These are phyloP conservation scores for Penicillium longicatenatum DNA, from an alignment of 495 filamentous ascomycete genomes.

Conservation along the genomic window DNA sequence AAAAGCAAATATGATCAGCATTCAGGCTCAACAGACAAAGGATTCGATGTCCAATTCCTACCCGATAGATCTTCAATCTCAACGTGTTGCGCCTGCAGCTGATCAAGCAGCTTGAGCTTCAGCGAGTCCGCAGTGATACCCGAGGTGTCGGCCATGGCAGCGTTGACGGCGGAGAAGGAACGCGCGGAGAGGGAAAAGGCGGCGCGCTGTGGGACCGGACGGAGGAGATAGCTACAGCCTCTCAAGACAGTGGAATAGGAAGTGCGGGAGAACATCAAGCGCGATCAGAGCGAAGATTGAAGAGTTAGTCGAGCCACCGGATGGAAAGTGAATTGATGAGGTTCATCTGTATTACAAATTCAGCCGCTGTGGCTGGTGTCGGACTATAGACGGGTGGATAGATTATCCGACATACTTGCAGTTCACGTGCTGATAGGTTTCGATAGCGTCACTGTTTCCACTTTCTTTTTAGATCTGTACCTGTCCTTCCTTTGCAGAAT, in stretches of 20 bases:
- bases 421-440: constrained; percentile 4
- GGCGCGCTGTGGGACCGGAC: constrained; percentile 27
- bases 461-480: background rate
- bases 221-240: constrained; percentile 48
- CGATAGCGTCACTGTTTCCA: constrained; percentile 10
- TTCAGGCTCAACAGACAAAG: background rate
- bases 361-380: constrained; percentile 9
- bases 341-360: constrained; percentile 10
- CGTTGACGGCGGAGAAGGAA: constrained; percentile 41
- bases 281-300: constrained; percentile 9
- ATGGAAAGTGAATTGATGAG: constrained; percentile 2
- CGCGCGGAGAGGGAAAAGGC: constrained; percentile 44
- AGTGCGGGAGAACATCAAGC: constrained; percentile 49
- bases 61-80: constrained; percentile 93
- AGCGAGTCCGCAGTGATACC: constrained; percentile 72
- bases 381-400: background rate
- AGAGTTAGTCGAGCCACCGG: background rate
- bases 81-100: constrained; percentile 79
- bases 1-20: background rate
- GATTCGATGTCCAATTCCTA: constrained; percentile 39
- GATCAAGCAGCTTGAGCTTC: constrained; percentile 65
- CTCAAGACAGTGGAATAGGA: constrained; percentile 38
- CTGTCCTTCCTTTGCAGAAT: constrained; percentile 6
- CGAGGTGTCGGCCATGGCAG: constrained; percentile 51
- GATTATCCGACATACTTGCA: background rate